Conservation (phyloP, 169 alveolate species). For the Perkinsus olseni region DNA sequence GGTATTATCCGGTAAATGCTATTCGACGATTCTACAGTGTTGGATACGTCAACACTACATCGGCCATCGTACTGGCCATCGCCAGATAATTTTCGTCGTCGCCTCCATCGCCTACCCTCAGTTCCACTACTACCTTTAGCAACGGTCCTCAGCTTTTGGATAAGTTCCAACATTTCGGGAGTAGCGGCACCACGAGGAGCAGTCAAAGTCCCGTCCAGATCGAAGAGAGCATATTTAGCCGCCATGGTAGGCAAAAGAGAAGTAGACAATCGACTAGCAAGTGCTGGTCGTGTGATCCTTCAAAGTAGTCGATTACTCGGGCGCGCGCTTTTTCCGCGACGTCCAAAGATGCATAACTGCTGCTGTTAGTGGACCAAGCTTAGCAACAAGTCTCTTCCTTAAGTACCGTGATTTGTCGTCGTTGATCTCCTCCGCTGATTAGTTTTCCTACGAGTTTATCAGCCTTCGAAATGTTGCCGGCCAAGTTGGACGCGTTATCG, state of each 20-base stretch:
- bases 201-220: conserved; percentile 78
- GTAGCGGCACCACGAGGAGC: conserved; percentile 41
- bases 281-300: neutral
- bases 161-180: conserved; percentile 50
- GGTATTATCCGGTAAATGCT: too few relatives aligned
- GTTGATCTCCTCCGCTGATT: too few relatives aligned
- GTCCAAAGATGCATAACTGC: neutral
- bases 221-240: conserved; percentile 37
- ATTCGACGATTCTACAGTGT: too few relatives aligned
- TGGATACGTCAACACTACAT: too few relatives aligned
- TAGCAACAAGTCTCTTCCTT: too few relatives aligned
- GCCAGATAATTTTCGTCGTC: too few relatives aligned
- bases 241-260: neutral
- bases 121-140: conserved; percentile 18
- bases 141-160: conserved; percentile 30
- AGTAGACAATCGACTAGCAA: too few relatives aligned
- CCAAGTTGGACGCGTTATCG: neutral
- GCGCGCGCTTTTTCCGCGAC: neutral
- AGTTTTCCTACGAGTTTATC: neutral
- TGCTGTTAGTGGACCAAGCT: too few relatives aligned
- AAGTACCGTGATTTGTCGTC: too few relatives aligned
- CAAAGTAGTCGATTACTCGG: neutral
- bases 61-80: too few relatives aligned
- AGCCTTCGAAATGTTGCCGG: neutral
- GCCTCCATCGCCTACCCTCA: too few relatives aligned